phyloP scores from a whole-genome alignment of 2,329 filamentous ascomycete species.

The Alternaria arbusti region DNA sequence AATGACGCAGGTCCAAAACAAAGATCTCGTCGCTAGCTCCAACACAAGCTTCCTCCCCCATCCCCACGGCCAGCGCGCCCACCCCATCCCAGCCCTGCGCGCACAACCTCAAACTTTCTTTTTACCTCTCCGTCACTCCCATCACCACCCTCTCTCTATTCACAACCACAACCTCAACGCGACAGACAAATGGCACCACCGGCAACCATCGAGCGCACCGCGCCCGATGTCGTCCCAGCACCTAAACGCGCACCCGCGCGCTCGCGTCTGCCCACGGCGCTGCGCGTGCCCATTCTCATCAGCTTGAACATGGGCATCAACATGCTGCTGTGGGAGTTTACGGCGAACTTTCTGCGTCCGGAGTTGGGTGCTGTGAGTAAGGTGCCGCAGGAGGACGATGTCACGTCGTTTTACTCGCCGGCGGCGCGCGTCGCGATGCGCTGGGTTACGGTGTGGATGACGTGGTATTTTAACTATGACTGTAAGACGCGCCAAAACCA shows the following conservation, averaged over 20 bases:
- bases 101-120: background rate
- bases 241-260: conserved; percentile 26
- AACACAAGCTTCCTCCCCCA: background rate
- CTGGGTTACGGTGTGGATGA: conserved; percentile 70
- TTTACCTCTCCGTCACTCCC: background rate
- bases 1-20: conserved; percentile 12
- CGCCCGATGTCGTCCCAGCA: conserved; percentile 34
- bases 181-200: conserved; percentile 36
- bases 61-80: conserved; percentile 21
- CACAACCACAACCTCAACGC: background rate
- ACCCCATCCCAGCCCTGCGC: conserved; percentile 11
- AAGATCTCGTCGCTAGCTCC: conserved; percentile 1
- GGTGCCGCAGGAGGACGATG: conserved; percentile 63
- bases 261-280: conserved; percentile 42
- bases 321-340: conserved; percentile 67
- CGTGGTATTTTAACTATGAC: conserved; percentile 78
- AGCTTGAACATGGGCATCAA: conserved; percentile 66
- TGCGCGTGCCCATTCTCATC: conserved; percentile 55
- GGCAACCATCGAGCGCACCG: conserved; percentile 34
- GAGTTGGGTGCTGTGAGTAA: conserved; percentile 73
- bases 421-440: conserved; percentile 62
- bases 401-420: conserved; percentile 58
- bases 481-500: conserved; percentile 56
- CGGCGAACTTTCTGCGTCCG: conserved; percentile 65
- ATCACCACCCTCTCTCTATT: background rate